phyloP scores from a whole-genome alignment of 176 grass and related monocot species.

The Aegilops longissima region DNA sequence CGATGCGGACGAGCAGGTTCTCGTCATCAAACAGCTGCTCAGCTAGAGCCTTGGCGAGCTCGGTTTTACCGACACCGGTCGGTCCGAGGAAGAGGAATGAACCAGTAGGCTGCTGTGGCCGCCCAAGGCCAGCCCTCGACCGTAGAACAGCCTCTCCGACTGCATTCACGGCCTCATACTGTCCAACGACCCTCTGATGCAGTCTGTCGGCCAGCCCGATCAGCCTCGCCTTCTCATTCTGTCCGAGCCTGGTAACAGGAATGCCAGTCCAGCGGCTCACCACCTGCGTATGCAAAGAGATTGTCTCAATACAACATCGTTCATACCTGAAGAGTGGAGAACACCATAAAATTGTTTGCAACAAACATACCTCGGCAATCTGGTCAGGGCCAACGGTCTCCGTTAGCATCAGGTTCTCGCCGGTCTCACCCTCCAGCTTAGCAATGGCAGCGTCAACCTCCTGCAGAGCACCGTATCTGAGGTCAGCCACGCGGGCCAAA shows the following conservation, averaged over 20 bases:
- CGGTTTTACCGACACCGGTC: conserved; percentile 87
- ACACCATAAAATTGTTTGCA: neutral
- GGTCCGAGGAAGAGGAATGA: conserved; percentile 93
- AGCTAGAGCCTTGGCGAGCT: conserved; percentile 91
- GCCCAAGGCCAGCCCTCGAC: conserved; percentile 78
- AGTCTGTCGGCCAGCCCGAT: conserved; percentile 66
- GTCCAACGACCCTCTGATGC: conserved; percentile 61
- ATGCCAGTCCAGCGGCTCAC: conserved; percentile 83
- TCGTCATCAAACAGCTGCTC: conserved; percentile 93
- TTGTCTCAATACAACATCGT: neutral
- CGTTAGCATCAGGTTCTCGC: conserved; percentile 56
- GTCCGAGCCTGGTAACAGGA: conserved; percentile 78
- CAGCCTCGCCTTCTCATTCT: conserved; percentile 75
- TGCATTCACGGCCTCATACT: conserved; percentile 57
- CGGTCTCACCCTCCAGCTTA: conserved; percentile 56
- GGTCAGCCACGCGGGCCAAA: conserved; percentile 58
- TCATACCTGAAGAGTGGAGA: neutral
- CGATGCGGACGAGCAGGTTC: conserved; percentile 84
- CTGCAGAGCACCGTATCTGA: conserved; percentile 55
- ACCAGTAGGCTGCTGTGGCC: conserved; percentile 85
- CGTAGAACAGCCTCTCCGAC: conserved; percentile 82
- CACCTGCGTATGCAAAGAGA: conserved; percentile 27
- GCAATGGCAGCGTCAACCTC: conserved; percentile 50
- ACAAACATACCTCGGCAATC: conserved; percentile 59
- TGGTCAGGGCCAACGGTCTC: conserved; percentile 65